These are phyloP conservation scores for Eucalyptus coolabah DNA, from an alignment of 345 rosid genomes.

Conservation along the genomic window DNA sequence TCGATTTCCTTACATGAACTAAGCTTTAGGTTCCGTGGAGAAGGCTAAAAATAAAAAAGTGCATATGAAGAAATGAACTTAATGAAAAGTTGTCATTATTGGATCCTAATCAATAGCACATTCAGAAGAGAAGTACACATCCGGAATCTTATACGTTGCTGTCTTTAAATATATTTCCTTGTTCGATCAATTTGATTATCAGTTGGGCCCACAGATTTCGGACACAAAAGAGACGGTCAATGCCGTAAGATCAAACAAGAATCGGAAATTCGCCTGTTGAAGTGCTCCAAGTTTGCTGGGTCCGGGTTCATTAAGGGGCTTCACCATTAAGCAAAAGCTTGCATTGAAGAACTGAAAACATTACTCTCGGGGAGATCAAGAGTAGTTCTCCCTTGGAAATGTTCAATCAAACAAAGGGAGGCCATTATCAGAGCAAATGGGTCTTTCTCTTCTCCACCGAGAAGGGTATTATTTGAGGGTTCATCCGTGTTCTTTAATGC, in stretches of 20 bases:
- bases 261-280: neutral
- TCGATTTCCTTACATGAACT: neutral
- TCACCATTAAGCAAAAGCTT: neutral
- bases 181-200: neutral
- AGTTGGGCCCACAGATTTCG: neutral
- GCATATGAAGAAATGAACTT: neutral
- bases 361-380: neutral
- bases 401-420: neutral
- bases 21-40: neutral
- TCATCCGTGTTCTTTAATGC: neutral
- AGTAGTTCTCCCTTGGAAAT: neutral
- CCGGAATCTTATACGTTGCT: neutral
- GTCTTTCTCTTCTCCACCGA: neutral
- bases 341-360: neutral
- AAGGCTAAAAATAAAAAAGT: neutral
- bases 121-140: neutral
- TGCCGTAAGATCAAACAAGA: neutral
- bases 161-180: neutral
- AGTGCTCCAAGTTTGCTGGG: neutral
- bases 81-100: neutral
- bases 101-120: neutral
- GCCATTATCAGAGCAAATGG: neutral
- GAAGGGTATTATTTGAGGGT: neutral
- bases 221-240: neutral
- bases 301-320: rapidly evolving